A percentile compares a stretch with the other conserved stretches of the same genome.
Evolutionary conservation across 352 stramenopile species (phyloP).

Genomic region (Phytophthora tentaculata): DNA sequence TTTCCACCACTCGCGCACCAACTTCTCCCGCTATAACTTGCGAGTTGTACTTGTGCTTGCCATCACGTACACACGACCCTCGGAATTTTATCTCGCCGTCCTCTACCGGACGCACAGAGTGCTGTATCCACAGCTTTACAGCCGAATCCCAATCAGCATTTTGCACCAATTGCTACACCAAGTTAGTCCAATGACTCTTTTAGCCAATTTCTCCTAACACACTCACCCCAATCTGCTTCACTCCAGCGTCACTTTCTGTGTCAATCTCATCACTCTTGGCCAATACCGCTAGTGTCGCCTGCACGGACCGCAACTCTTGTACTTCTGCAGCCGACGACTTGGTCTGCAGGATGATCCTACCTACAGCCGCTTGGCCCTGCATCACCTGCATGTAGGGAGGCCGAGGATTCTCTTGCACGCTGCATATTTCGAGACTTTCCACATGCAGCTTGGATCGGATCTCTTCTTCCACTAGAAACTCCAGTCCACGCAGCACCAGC

Average conservation of each 20-base stretch:
- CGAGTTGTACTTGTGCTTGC: constrained; percentile 77
- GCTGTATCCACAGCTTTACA: constrained; percentile 63
- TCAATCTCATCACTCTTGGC: constrained; percentile 61
- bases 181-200: constrained; percentile 2
- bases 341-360: constrained; percentile 68
- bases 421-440: constrained; percentile 67
- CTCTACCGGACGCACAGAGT: constrained; percentile 32
- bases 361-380: constrained; percentile 76
- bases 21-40: constrained; percentile 68
- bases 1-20: constrained; percentile 57
- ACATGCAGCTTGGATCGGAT: constrained; percentile 77
- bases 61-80: constrained; percentile 81
- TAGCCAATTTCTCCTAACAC: neutral
- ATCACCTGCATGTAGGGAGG: constrained; percentile 69
- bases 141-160: constrained; percentile 60
- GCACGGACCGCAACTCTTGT: constrained; percentile 60
- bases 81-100: constrained; percentile 58
- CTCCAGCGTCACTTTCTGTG: constrained; percentile 51
- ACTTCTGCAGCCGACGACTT: constrained; percentile 56
- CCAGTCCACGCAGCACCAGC: constrained; percentile 78
- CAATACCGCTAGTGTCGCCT: constrained; percentile 65
- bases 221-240: constrained; percentile 71
- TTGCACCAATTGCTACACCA: constrained; percentile 52
- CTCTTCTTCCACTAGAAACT: constrained; percentile 71
- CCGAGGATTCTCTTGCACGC: constrained; percentile 60